Conservation (phyloP, 805 yeast species). For the Pichia nanzhaoensis region DNA sequence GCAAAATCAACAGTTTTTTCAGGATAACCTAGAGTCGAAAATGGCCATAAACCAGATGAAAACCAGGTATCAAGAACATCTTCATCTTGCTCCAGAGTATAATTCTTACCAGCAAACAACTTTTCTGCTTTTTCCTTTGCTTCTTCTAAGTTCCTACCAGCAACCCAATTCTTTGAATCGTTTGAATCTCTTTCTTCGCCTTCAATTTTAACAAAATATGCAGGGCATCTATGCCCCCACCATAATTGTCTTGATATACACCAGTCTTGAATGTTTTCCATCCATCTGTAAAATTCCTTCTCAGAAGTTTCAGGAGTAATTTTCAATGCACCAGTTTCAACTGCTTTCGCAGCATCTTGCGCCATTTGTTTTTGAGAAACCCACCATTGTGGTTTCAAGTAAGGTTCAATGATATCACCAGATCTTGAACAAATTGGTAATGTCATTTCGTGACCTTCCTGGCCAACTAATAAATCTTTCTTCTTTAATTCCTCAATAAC, state of each 20-base stretch:
- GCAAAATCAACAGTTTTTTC: slow-evolving; percentile 62
- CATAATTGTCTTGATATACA: slow-evolving; percentile 89
- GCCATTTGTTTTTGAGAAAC: slow-evolving; percentile 90
- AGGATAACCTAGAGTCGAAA: slow-evolving; percentile 97
- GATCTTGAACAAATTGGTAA: slow-evolving; percentile 93
- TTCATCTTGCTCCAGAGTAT: slow-evolving; percentile 87
- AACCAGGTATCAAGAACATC: slow-evolving; percentile 99
- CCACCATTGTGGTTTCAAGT: slow-evolving; percentile 99
- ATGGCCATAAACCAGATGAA: slow-evolving; percentile 97
- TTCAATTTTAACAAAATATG: slow-evolving; percentile 77
- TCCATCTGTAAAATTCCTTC: slow-evolving; percentile 91
- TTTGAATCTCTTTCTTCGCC: slow-evolving; percentile 58
- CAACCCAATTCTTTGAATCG: slow-evolving; percentile 79
- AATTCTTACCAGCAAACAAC: slow-evolving; percentile 64
- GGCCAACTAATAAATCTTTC: slow-evolving; percentile 71
- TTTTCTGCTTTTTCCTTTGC: slow-evolving; percentile 75
- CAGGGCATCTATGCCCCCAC: slow-evolving; percentile 99
- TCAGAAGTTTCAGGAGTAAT: slow-evolving; percentile 87
- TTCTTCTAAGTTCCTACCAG: slow-evolving; percentile 78
- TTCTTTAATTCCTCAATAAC: slow-evolving; percentile 78
- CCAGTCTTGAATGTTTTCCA: slow-evolving; percentile 97
- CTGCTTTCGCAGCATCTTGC: slow-evolving; percentile 76
- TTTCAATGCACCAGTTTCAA: slow-evolving; percentile 69
- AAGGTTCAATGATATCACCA: slow-evolving; percentile 94
- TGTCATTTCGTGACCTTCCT: slow-evolving; percentile 92